These are phyloP conservation scores for Amaranthus cruentus DNA, from an alignment of 148 eudicot genomes.

Conservation along the genomic window DNA sequence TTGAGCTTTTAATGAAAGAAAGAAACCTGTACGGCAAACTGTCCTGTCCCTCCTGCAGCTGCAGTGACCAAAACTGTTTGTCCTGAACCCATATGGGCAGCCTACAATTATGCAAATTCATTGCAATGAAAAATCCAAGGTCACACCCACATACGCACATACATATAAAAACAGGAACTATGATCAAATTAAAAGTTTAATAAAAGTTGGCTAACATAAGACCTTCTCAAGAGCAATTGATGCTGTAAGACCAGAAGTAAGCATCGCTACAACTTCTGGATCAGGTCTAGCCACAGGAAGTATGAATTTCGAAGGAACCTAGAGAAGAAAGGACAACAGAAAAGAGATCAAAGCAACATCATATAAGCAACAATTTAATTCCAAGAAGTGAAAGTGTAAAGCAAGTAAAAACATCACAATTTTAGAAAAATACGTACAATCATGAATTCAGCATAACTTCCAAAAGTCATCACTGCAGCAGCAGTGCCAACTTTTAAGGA, in stretches of 20 bases:
- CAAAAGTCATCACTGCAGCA: constrained; percentile 90
- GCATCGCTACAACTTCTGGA: constrained; percentile 97
- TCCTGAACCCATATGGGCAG: constrained; percentile 80
- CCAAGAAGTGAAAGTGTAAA: constrained; percentile 2
- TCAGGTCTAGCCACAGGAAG: constrained; percentile 93
- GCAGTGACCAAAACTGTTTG: constrained; percentile 89
- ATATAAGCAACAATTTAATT: background rate
- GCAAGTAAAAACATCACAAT: background rate
- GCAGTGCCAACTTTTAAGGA: constrained; percentile 72
- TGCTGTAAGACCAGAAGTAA: constrained; percentile 97
- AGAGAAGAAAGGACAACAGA: constrained; percentile 15
- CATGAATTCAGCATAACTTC: constrained; percentile 84
- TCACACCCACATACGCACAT: background rate
- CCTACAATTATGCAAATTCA: constrained; percentile 36
- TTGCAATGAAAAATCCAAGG: background rate
- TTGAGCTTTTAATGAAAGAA: background rate
- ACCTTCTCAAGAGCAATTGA: constrained; percentile 96
- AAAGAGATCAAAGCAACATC: background rate
- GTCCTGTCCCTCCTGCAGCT: constrained; percentile 99
- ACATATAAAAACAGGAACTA: background rate
- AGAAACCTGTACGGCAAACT: constrained; percentile 94
- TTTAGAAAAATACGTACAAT: constrained; percentile 40
- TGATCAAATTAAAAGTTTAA: background rate
- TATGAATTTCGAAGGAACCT: constrained; percentile 82
- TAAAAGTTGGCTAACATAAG: background rate